Conservation (phyloP, 148 eudicot genomes). For the Chenopodium quinoa region DNA sequence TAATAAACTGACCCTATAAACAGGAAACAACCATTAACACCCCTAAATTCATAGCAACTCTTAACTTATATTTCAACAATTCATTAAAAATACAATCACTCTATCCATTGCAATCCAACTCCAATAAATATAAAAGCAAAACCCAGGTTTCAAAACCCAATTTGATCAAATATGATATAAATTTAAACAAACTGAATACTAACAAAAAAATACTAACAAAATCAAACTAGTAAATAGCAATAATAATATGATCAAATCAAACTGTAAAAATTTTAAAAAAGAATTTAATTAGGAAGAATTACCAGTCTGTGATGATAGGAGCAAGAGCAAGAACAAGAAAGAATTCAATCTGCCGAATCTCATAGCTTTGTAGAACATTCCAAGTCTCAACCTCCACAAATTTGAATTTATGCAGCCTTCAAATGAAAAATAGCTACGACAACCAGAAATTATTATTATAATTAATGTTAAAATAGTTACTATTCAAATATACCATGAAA, state of each 20-base stretch:
- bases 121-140: neutral
- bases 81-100: slow-evolving; percentile 2
- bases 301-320: slow-evolving; percentile 25
- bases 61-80: neutral
- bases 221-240: neutral
- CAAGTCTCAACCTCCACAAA: slow-evolving; percentile 12
- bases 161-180: neutral
- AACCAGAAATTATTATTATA: slow-evolving; percentile 14
- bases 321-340: slow-evolving; percentile 15
- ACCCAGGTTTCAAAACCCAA: neutral
- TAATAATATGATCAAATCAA: neutral
- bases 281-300: neutral
- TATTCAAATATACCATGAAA: slow-evolving; percentile 19
- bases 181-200: neutral
- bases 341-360: slow-evolving; percentile 13
- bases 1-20: neutral
- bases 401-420: slow-evolving; percentile 15
- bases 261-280: too few species aligned
- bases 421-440: neutral
- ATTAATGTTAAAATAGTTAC: neutral
- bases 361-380: slow-evolving; percentile 14
- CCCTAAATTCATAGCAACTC: neutral
- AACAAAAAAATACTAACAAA: neutral
- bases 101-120: slow-evolving; percentile 1
- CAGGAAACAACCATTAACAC: slow-evolving; percentile 1